These are phyloP conservation scores for Dendrostoma leiphaemia DNA, from an alignment of 2,329 filamentous ascomycete species.

Conservation along the genomic window DNA sequence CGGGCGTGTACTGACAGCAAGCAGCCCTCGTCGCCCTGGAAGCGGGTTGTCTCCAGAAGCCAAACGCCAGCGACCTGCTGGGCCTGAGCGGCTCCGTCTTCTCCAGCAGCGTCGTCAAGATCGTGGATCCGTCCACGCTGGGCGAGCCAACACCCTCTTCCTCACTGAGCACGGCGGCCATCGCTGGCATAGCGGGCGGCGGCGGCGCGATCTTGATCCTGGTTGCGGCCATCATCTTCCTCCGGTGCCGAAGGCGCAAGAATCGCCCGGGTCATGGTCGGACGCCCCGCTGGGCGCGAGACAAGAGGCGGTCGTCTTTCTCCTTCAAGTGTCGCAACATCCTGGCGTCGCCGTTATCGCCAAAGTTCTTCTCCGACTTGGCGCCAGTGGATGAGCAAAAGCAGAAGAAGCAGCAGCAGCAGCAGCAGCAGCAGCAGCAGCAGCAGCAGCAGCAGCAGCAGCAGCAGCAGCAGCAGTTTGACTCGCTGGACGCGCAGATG, in stretches of 20 bases:
- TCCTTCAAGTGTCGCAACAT: constrained; percentile 52
- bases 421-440: constrained; percentile 20
- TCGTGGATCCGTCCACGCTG: constrained; percentile 8
- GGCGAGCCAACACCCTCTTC: neutral
- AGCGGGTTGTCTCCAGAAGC: constrained; percentile 49
- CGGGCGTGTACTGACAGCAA: neutral
- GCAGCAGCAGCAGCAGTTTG: constrained; percentile 22
- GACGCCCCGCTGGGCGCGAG: constrained; percentile 27
- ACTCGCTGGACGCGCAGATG: constrained; percentile 22
- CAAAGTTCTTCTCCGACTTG: constrained; percentile 31
- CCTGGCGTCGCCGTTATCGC: constrained; percentile 35
- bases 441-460: constrained; percentile 16
- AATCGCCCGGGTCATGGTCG: constrained; percentile 31
- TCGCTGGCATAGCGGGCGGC: constrained; percentile 44
- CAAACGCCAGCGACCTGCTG: constrained; percentile 33
- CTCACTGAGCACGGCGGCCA: constrained; percentile 23
- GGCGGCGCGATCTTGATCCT: constrained; percentile 34
- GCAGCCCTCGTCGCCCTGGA: constrained; percentile 49
- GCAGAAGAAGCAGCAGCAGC: neutral
- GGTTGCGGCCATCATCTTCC: constrained; percentile 38
- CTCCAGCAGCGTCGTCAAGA: constrained; percentile 27
- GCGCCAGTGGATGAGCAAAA: constrained; percentile 1
- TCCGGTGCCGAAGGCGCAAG: constrained; percentile 44
- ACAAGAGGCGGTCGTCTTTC: constrained; percentile 42
- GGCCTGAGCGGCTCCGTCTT: constrained; percentile 47